Percentiles rank a stretch among this genome's conserved stretches.
Conservation (phyloP, 495 filamentous ascomycete genomes). For the Tuber brumale region DNA sequence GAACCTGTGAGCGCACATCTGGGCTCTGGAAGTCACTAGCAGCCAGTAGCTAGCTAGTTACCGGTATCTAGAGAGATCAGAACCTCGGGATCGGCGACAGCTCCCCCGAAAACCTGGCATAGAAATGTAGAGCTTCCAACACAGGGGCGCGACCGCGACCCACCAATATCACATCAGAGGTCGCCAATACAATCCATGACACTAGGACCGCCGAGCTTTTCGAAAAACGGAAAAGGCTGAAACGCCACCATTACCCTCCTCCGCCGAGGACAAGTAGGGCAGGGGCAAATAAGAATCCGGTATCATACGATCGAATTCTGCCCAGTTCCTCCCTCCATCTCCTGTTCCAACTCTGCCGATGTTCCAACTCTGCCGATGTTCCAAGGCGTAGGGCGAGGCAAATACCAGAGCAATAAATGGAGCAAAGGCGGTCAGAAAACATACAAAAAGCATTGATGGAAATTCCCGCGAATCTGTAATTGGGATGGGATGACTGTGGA, state of each 20-base stretch:
- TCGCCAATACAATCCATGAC: background rate
- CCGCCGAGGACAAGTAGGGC: too few relatives aligned
- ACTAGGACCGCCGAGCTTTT: too few relatives aligned
- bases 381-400: background rate
- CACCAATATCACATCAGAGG: background rate
- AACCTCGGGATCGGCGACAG: background rate
- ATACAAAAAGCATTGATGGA: background rate
- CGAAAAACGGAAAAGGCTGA: background rate
- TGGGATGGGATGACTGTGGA: background rate
- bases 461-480: background rate
- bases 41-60: background rate
- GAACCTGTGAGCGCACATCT: background rate
- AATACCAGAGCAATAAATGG: background rate
- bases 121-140: too few relatives aligned
- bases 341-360: background rate
- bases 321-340: background rate
- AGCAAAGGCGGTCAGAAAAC: background rate
- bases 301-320: background rate
- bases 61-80: background rate
- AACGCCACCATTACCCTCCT: background rate
- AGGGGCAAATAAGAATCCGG: background rate
- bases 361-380: too few relatives aligned
- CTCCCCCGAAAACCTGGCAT: too few relatives aligned
- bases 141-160: too few relatives aligned
- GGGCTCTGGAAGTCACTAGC: background rate